phyloP scores from a whole-genome alignment of 164 flowering plant species.

The Santalum album region DNA sequence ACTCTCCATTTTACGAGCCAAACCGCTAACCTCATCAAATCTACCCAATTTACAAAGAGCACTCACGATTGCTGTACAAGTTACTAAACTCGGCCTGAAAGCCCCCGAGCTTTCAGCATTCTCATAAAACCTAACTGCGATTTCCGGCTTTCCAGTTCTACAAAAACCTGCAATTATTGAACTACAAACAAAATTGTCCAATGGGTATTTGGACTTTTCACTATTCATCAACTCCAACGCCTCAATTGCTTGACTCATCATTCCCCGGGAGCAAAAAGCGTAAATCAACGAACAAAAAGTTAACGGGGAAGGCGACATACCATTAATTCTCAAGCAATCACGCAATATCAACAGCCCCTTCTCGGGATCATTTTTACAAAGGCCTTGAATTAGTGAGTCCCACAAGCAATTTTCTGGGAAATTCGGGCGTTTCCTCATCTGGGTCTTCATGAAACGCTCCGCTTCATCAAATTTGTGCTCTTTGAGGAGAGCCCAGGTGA shows the following conservation, averaged over 20 bases:
- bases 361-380: slow-evolving; percentile 44
- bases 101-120: slow-evolving; percentile 30
- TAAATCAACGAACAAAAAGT: slow-evolving; percentile 41
- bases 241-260: slow-evolving; percentile 49
- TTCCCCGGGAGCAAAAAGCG: slow-evolving; percentile 33
- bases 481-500: slow-evolving; percentile 38
- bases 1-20: slow-evolving; percentile 46
- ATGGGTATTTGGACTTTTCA: slow-evolving; percentile 33
- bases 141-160: slow-evolving; percentile 49
- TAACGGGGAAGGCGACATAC: slow-evolving; percentile 37
- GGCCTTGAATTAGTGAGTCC: slow-evolving; percentile 45
- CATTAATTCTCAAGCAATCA: slow-evolving; percentile 28
- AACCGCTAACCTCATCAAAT: slow-evolving; percentile 35
- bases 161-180: slow-evolving; percentile 61
- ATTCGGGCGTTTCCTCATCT: slow-evolving; percentile 17
- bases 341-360: slow-evolving; percentile 34
- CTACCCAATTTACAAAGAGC: slow-evolving; percentile 51
- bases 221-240: slow-evolving; percentile 50
- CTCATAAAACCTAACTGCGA: slow-evolving; percentile 52
- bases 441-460: slow-evolving; percentile 24
- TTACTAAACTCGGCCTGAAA: slow-evolving; percentile 43
- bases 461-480: slow-evolving; percentile 37
- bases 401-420: slow-evolving; percentile 23
- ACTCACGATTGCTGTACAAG: slow-evolving; percentile 49
- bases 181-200: slow-evolving; percentile 55